phyloP scores from a whole-genome alignment of 768 basidiomycete species.

The Amanita phalloides region DNA sequence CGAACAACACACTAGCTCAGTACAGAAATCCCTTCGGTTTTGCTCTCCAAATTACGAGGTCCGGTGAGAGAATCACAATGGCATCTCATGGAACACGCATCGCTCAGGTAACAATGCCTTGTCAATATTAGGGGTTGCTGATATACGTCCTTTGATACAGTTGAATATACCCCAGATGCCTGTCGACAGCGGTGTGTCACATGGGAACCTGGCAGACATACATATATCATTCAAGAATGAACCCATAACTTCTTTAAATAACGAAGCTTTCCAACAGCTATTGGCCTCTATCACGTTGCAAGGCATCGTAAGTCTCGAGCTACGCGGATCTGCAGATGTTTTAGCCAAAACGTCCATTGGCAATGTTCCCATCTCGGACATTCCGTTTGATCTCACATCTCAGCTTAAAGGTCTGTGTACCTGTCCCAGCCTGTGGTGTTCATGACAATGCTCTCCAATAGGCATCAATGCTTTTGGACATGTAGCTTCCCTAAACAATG shows the following conservation, averaged over 20 bases:
- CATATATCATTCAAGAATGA: conserved; percentile 45
- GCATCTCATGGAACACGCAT: conserved; percentile 34
- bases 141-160: conserved; percentile 16
- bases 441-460: conserved; percentile 11
- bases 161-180: conserved; percentile 37
- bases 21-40: conserved; percentile 76
- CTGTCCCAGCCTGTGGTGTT: neutral
- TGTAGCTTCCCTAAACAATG: conserved; percentile 39
- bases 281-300: conserved; percentile 50
- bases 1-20: conserved; percentile 39
- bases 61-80: conserved; percentile 45
- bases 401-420: conserved; percentile 33
- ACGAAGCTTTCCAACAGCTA: conserved; percentile 42
- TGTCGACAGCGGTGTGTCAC: conserved; percentile 53
- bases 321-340: conserved; percentile 50
- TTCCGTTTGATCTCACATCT: conserved; percentile 52
- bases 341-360: conserved; percentile 54
- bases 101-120: conserved; percentile 32
- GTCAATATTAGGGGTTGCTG: neutral
- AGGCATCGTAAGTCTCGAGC: conserved; percentile 28
- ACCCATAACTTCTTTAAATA: conserved; percentile 44
- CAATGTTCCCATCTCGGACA: conserved; percentile 51
- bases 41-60: conserved; percentile 50
- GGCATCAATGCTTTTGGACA: conserved; percentile 54
- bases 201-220: conserved; percentile 54